Evolutionary conservation across 805 yeast genomes (phyloP).

Genomic region (Schizosaccharomyces lindneri): DNA sequence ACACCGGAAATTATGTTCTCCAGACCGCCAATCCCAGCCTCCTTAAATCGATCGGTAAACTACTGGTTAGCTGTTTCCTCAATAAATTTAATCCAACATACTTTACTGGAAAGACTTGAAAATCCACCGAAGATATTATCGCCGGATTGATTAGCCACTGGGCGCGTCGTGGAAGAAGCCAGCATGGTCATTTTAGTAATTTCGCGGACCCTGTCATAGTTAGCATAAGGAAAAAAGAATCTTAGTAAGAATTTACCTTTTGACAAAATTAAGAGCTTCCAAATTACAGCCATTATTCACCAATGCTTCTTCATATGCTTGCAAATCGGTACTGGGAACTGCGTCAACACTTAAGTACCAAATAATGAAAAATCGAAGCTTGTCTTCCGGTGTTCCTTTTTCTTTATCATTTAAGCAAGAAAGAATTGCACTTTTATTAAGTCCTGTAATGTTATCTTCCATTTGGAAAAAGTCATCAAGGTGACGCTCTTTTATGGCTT

Average conservation of each 20-base stretch:
- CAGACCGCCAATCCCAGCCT: constrained; percentile 64
- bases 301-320: constrained; percentile 41
- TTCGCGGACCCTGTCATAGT: not conserved
- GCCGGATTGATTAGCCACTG: constrained; percentile 10
- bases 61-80: not conserved
- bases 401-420: constrained; percentile 28
- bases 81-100: constrained; percentile 13
- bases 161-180: constrained; percentile 13
- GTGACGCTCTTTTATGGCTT: constrained; percentile 63
- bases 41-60: constrained; percentile 38
- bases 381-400: constrained; percentile 35
- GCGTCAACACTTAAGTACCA: constrained; percentile 25
- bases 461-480: constrained; percentile 82
- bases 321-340: constrained; percentile 24
- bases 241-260: not conserved
- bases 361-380: constrained; percentile 72
- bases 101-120: constrained; percentile 45
- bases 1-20: constrained; percentile 73
- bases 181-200: constrained; percentile 15
- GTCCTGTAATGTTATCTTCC: constrained; percentile 45
- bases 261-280: not conserved
- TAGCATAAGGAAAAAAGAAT: not conserved
- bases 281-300: constrained; percentile 23
- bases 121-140: constrained; percentile 24
- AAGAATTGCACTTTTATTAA: constrained; percentile 30